Conservation (phyloP, 2,329 filamentous ascomycete genomes). For the Fonsecaea multimorphosa region DNA sequence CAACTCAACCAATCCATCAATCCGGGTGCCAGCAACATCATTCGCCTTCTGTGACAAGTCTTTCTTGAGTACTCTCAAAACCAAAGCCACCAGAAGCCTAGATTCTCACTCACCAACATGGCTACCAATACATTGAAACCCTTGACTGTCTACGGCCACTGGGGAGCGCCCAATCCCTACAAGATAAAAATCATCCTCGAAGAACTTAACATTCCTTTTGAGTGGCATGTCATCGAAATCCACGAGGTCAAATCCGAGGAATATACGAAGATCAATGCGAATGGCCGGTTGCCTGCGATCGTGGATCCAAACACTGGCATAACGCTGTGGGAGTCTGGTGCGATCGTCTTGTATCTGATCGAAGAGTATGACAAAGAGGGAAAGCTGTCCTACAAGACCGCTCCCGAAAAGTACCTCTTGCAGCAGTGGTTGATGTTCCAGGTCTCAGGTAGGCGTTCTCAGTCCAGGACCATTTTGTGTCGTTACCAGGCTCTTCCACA, state of each 20-base stretch:
- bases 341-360: slow-evolving; percentile 53
- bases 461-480: slow-evolving; percentile 24
- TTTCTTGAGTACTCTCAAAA: background rate
- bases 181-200: slow-evolving; percentile 44
- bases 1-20: background rate
- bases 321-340: slow-evolving; percentile 46
- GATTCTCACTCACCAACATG: background rate
- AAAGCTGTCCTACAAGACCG: slow-evolving; percentile 45
- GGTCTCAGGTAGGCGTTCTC: slow-evolving; percentile 36
- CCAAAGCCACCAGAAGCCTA: background rate
- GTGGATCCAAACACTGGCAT: slow-evolving; percentile 49
- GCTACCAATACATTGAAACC: background rate
- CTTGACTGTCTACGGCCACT: slow-evolving; percentile 14
- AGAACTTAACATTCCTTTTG: slow-evolving; percentile 44
- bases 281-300: slow-evolving; percentile 45
- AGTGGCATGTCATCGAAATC: slow-evolving; percentile 34
- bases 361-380: slow-evolving; percentile 53
- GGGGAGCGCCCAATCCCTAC: slow-evolving; percentile 20
- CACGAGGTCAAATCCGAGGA: slow-evolving; percentile 38
- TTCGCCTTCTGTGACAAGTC: background rate
- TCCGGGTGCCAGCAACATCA: background rate
- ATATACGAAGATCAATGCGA: slow-evolving; percentile 20
- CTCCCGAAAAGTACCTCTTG: slow-evolving; percentile 47
- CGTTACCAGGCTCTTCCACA: slow-evolving; percentile 27
- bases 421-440: slow-evolving; percentile 56